Conservation (phyloP, 1,284 basidiomycete species). For the Anthracocystis setariae region DNA sequence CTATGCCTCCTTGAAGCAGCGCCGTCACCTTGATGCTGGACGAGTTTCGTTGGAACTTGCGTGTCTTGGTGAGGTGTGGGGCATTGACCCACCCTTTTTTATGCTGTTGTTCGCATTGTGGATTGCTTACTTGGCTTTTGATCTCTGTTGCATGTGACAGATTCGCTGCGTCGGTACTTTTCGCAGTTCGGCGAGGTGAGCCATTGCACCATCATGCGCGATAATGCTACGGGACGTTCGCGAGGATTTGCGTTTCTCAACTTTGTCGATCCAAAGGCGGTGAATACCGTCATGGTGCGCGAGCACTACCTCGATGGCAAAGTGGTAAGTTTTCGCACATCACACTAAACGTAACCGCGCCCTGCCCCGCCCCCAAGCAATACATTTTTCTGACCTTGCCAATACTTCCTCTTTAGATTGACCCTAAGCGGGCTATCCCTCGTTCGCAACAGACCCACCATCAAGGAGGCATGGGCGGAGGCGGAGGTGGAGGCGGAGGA, state of each 20-base stretch:
- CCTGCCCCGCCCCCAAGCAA: too few relatives aligned
- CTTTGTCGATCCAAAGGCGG: conserved; percentile 84
- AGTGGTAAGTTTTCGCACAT: conserved; percentile 75
- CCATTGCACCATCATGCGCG: conserved; percentile 94
- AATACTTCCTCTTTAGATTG: conserved; percentile 76
- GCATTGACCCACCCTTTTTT: too few relatives aligned
- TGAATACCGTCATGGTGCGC: conserved; percentile 84
- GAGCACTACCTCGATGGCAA: conserved; percentile 93
- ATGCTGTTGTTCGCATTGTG: too few relatives aligned
- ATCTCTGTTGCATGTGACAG: conserved; percentile 69
- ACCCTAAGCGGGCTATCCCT: conserved; percentile 98
- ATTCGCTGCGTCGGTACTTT: conserved; percentile 84
- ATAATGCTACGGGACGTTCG: conserved; percentile 83
- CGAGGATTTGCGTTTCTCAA: conserved; percentile 94
- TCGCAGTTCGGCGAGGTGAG: conserved; percentile 88
- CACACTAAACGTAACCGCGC: too few relatives aligned
- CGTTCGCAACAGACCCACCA: conserved; percentile 69
- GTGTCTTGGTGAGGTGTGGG: too few relatives aligned
- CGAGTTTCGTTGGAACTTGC: too few relatives aligned
- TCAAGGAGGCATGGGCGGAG: conserved; percentile 12
- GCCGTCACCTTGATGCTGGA: background rate
- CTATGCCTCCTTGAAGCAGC: background rate
- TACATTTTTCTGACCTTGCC: too few relatives aligned
- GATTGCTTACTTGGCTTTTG: background rate
- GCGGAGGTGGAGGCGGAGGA: conserved; percentile 4